phyloP scores from a whole-genome alignment of 805 yeast species.

The Suhomyces emberorum region DNA sequence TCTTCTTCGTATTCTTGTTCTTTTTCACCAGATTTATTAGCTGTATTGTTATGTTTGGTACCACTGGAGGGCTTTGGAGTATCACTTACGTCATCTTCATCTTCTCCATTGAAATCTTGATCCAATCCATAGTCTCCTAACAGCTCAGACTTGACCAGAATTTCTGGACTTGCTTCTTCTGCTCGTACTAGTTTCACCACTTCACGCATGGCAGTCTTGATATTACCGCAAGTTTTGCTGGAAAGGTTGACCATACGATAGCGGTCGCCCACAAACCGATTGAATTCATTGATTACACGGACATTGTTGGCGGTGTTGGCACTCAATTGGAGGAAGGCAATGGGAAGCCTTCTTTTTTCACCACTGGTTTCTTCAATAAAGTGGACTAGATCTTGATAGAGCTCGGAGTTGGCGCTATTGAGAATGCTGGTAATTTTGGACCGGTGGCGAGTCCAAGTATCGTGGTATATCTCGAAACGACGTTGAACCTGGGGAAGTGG shows the following conservation, averaged over 20 bases:
- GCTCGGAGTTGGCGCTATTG: constrained; percentile 29
- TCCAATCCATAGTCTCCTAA: neutral
- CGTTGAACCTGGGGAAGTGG: constrained; percentile 15
- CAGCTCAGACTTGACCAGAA: neutral
- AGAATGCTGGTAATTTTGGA: constrained; percentile 26
- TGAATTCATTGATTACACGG: constrained; percentile 36
- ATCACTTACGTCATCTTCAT: neutral
- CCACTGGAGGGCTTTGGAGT: neutral
- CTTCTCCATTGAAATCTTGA: too few relatives aligned
- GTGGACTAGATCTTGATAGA: constrained; percentile 24
- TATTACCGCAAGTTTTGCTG: constrained; percentile 31
- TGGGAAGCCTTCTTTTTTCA: constrained; percentile 18
- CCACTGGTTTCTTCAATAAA: constrained; percentile 17
- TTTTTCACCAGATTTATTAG: neutral
- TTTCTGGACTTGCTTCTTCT: neutral
- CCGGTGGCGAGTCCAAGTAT: constrained; percentile 29
- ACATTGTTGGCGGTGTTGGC: constrained; percentile 41
- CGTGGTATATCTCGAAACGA: constrained; percentile 22
- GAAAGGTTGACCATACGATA: constrained; percentile 25
- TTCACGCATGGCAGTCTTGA: constrained; percentile 32
- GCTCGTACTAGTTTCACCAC: constrained; percentile 28
- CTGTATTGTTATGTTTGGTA: neutral
- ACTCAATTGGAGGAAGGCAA: constrained; percentile 35
- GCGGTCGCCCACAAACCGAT: constrained; percentile 12
- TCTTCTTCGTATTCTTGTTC: constrained; percentile 3